Evolutionary conservation across 495 filamentous ascomycete species (phyloP), one percentile per base, ranked within the genome.

Genomic region (Antarctomyces pellizariae): DNA sequence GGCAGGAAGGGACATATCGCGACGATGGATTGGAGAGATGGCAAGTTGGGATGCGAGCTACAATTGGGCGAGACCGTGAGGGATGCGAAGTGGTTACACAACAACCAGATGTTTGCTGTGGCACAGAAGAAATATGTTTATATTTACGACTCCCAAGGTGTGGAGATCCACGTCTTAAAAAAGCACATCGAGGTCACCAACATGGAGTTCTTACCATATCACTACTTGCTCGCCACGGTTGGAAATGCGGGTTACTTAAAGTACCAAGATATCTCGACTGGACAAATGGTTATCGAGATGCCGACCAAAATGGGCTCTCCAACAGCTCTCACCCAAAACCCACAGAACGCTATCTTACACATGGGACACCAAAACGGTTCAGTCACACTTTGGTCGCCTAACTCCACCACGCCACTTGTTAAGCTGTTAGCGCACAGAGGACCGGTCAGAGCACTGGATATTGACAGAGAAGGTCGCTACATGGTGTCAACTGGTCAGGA

Each of bases 401-500:
- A 93, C 46, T 71, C 71, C 2, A 58, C 67, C 13, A 76, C 75
- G 7, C 74, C 83, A 0, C 58, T 92, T 4, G 86, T 90, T 9
- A 97, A 93, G 49, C 64, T 92, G 18, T 66, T 89, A n/a, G 73
- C 76, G n/a, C 78, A 97, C 53, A 66, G 66, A 28, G 86, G 89
- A 1, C 86, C 89, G n/a, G 86, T 95, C 9, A 69, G 84, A 24
- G 66, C 70, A 0, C 46, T 92, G 14, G 76, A 78, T 8, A 60
- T 95, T 16, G 84, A 97, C 42, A 62, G 84, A 22, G 70, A 79
- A 47, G 86, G 86, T 13, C 66, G 75, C 26, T 95, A 95, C 52
- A 95, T 97, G 84, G 77, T 89, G 8, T 75, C 84, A 0, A 71
- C 78, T 2, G 89, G 86, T 3, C 77, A 89, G 38, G 86, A 97